Percentiles rank a stretch among this genome's conserved stretches.
These are phyloP conservation scores for Drosera spatulata DNA, from an alignment of 179 eudicot species.

Conservation along the genomic window DNA sequence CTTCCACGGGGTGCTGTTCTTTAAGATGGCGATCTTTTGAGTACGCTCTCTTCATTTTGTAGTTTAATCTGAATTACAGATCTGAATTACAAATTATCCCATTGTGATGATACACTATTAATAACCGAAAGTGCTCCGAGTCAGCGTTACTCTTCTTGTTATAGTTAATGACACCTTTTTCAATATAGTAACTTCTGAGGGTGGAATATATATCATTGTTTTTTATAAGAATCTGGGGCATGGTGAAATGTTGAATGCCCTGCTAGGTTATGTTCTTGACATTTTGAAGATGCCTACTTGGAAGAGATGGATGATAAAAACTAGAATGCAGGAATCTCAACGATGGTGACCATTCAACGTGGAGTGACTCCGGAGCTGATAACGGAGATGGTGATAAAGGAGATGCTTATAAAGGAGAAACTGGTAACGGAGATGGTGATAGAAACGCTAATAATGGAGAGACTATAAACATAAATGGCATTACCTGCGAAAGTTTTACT, in stretches of 20 bases:
- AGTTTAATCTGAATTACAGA: conserved; percentile 3
- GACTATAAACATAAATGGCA: conserved; percentile 15
- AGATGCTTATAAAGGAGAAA: too few relatives aligned
- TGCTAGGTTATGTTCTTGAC: neutral
- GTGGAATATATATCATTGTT: too few relatives aligned
- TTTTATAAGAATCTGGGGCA: neutral
- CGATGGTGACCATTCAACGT: conserved; percentile 12
- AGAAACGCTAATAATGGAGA: conserved; percentile 15
- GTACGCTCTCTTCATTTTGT: conserved; percentile 30
- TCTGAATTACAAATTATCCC: neutral
- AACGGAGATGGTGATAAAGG: conserved; percentile 10
- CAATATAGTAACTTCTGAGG: too few relatives aligned
- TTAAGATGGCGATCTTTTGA: conserved; percentile 19
- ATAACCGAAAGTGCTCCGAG: too few relatives aligned
- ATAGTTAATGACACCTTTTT: too few relatives aligned
- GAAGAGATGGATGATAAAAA: neutral
- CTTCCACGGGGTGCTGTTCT: conserved; percentile 25
- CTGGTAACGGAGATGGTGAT: too few relatives aligned
- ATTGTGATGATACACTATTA: too few relatives aligned
- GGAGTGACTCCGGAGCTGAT: conserved; percentile 18
- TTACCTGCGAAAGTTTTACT: conserved; percentile 19
- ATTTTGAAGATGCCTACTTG: neutral
- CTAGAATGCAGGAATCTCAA: conserved; percentile 31
- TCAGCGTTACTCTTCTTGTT: too few relatives aligned
- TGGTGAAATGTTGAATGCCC: neutral